Percentiles rank a stretch among this genome's conserved stretches.
phyloP scores from a whole-genome alignment of 2,329 filamentous ascomycete species.

The Paraphaeosphaeria minitans region DNA sequence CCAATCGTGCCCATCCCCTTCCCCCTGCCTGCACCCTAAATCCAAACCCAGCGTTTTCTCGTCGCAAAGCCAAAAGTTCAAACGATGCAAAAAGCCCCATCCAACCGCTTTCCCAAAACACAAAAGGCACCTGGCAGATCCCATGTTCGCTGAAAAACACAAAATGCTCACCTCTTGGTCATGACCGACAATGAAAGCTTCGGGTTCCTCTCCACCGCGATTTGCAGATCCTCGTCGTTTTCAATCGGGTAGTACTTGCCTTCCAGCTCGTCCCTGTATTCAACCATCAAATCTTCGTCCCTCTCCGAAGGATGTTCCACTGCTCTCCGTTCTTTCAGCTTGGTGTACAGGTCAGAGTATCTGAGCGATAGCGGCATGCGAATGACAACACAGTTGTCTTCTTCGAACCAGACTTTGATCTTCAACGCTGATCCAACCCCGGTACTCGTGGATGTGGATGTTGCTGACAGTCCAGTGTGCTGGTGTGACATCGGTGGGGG shows the following conservation, averaged over 20 bases:
- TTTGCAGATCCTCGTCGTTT: conserved; percentile 80
- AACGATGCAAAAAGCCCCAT: conserved; percentile 1
- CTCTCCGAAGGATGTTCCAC: conserved; percentile 58
- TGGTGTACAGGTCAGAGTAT: conserved; percentile 78
- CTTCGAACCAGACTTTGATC: conserved; percentile 90
- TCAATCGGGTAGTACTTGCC: conserved; percentile 75
- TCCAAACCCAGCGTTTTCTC: not conserved
- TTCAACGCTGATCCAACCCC: conserved; percentile 63
- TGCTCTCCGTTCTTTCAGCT: conserved; percentile 83
- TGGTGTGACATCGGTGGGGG: conserved; percentile 47
- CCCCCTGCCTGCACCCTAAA: not conserved
- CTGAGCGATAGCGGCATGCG: conserved; percentile 81
- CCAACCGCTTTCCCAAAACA: not conserved
- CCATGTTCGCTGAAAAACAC: conserved; percentile 1
- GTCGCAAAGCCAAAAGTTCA: not conserved
- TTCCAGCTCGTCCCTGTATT: conserved; percentile 83
- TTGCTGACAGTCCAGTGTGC: conserved; percentile 42
- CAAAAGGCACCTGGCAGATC: conserved; percentile 1
- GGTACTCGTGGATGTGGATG: conserved; percentile 31
- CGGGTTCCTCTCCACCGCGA: conserved; percentile 80
- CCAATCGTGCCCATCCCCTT: not conserved
- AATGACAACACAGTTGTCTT: conserved; percentile 86
- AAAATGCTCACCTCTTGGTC: conserved; percentile 24
- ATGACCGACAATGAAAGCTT: conserved; percentile 73
- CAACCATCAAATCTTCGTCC: conserved; percentile 74